Evolutionary conservation across 257 asterid genomes (phyloP).

Genomic region (Gardenia jasminoides): DNA sequence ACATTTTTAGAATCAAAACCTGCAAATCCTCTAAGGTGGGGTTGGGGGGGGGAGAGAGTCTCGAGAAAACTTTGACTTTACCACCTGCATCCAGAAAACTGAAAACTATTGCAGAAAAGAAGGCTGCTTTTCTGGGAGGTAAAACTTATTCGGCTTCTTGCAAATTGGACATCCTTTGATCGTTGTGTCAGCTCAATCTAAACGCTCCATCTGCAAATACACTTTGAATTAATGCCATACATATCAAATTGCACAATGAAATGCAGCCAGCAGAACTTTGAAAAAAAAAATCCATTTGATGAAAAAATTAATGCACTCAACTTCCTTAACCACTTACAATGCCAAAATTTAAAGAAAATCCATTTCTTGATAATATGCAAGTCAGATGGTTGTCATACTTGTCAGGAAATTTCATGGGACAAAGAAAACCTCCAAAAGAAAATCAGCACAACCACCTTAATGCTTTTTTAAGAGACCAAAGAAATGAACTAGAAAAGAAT

Average conservation of each 20-base stretch:
- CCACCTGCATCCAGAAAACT: conserved; percentile 5
- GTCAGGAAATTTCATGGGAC: neutral
- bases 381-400: neutral
- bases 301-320: neutral
- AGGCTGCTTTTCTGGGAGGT: neutral
- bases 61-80: conserved; percentile 8
- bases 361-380: neutral
- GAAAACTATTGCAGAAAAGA: conserved; percentile 1
- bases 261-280: neutral
- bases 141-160: neutral
- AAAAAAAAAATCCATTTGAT: neutral
- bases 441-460: neutral
- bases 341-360: neutral
- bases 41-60: neutral
- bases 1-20: conserved; percentile 8
- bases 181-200: conserved; percentile 42
- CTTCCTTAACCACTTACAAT: neutral
- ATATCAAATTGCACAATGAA: neutral
- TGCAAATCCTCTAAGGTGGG: neutral
- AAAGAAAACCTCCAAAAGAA: neutral
- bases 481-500: neutral
- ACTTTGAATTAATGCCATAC: neutral
- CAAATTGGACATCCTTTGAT: neutral
- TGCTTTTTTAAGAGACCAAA: conserved; percentile 1
- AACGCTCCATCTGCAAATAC: conserved; percentile 60